phyloP scores from a whole-genome alignment of 1,284 basidiomycete species.

The Omphalotus olearius region DNA sequence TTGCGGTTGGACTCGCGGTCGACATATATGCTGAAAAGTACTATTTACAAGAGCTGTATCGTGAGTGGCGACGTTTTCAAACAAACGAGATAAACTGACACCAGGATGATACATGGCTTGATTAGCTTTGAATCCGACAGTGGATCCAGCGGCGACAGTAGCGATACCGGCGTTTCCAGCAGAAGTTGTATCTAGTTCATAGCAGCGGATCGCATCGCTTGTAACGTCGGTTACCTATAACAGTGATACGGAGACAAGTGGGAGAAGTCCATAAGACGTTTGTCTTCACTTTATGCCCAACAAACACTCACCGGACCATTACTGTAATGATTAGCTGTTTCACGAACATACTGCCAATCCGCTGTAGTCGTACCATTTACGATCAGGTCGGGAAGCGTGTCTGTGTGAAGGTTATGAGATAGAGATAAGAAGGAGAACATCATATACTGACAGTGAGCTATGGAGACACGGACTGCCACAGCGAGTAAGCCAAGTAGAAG shows the following conservation, averaged over 20 bases:
- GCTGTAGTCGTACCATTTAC: constrained; percentile 26
- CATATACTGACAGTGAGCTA: too few relatives aligned
- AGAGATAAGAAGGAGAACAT: too few relatives aligned
- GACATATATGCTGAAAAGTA: constrained; percentile 40
- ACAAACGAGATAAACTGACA: constrained; percentile 20
- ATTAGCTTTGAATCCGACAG: constrained; percentile 29
- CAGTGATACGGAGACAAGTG: not conserved
- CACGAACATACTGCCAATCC: constrained; percentile 40
- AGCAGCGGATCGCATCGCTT: constrained; percentile 41
- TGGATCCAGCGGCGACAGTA: constrained; percentile 37
- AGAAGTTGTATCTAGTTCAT: constrained; percentile 33
- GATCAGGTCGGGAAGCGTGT: constrained; percentile 33
- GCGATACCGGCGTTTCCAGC: constrained; percentile 34
- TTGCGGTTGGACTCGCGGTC: constrained; percentile 33
- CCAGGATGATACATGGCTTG: constrained; percentile 33
- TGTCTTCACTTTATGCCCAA: not conserved
- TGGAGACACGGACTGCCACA: too few relatives aligned
- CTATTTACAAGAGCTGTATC: constrained; percentile 16
- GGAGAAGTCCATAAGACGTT: not conserved
- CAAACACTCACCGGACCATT: constrained; percentile 31
- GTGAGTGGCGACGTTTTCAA: not conserved
- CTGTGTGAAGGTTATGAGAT: constrained; percentile 13
- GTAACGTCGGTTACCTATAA: constrained; percentile 37
- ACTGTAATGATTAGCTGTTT: constrained; percentile 38
- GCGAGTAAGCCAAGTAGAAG: too few relatives aligned